Base-by-base conservation (phyloP, 805 yeast genomes). In the Sugiyamaella mastotermitis region DNA sequence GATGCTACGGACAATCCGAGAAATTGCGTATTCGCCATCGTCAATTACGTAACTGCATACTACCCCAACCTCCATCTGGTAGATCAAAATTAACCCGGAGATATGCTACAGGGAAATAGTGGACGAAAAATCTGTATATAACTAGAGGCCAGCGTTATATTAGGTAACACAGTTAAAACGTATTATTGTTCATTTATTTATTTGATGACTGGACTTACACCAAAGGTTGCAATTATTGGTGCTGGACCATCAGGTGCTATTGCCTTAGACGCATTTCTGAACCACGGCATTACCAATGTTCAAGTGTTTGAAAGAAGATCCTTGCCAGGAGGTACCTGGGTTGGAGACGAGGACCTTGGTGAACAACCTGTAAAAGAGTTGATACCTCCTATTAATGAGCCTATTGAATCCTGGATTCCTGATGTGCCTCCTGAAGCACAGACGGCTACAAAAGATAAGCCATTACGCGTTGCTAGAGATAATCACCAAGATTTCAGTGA, bases 161-260 rank as follows among this genome's bases (percentile, higher is more conserved):
- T n/a, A n/a, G n/a, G n/a, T n/a, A n/a, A n/a, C n/a, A n/a, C n/a
- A n/a, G n/a, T n/a, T n/a, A n/a, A n/a, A n/a, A n/a, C n/a, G n/a
- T n/a, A n/a, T n/a, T n/a, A n/a, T n/a, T n/a, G n/a, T n/a, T n/a
- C n/a, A n/a, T n/a, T n/a, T n/a, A n/a, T n/a, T n/a, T n/a, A n/a
- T n/a, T n/a, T n/a, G 9, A 22, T 22, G 24, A 22, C 24, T 22
- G 24, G 24, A 7, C 10, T 22, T 7, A 22, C 9, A 7, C 10
- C 24, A 18, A 21, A 38, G 22, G 27, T 42, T 11, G 46, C 46
- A 6, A 40, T 42, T 21, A 35, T 42, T 31, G 46, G 46, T 10
- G 46, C 46, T 8, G 46, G 46, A 8, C 46, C 46, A 5, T 17
- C 41, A 6, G 46, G 46, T 15, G 43, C 43, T 10, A 33, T 37